Conservation (phyloP, 169 alveolate genomes). For the Plasmodium gonderi region DNA sequence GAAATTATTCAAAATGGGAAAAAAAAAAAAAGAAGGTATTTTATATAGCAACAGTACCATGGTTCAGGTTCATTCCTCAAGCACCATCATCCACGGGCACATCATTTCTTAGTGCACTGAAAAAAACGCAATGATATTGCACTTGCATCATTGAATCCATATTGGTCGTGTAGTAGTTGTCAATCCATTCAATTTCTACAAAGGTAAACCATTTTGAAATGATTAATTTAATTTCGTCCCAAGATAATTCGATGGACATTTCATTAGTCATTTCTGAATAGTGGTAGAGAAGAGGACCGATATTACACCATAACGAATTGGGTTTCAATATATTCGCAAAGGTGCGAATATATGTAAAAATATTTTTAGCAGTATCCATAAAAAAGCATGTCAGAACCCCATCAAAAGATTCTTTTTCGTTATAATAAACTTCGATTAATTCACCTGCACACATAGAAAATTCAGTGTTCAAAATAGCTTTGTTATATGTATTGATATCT, state of each 20-base stretch:
- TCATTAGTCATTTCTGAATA: constrained; percentile 94
- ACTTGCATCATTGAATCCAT: constrained; percentile 91
- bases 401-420: constrained; percentile 90
- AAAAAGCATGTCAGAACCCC: constrained; percentile 96
- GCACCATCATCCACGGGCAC: constrained; percentile 19
- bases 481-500: constrained; percentile 91
- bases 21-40: neutral
- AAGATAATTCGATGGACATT: constrained; percentile 93
- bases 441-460: constrained; percentile 98
- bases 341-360: constrained; percentile 95
- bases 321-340: constrained; percentile 90
- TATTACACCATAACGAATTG: constrained; percentile 97
- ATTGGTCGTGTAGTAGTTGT: constrained; percentile 91
- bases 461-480: constrained; percentile 79
- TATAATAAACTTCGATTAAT: constrained; percentile 91
- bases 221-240: constrained; percentile 92
- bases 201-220: constrained; percentile 88
- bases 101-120: constrained; percentile 90
- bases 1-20: neutral
- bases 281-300: constrained; percentile 98
- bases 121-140: constrained; percentile 91
- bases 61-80: too few species aligned
- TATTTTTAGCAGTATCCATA: constrained; percentile 98
- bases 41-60: too few species aligned
- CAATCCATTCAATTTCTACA: constrained; percentile 87